Evolutionary conservation across 495 filamentous ascomycete species (phyloP).

Genomic region (Annulohypoxylon maeteangense): DNA sequence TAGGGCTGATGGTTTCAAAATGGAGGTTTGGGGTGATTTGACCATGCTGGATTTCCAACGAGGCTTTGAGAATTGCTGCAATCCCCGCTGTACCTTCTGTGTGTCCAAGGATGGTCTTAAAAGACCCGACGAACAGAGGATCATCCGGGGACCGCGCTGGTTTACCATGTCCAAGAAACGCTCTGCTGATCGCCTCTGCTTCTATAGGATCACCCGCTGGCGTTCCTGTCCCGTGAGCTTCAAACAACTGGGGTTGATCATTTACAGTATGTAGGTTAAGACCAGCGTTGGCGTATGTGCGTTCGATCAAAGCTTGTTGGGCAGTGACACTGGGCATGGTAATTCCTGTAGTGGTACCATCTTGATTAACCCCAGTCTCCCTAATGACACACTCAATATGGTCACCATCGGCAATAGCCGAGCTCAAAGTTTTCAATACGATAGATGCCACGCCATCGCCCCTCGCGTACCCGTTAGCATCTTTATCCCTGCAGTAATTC

Average conservation of each 20-base stretch:
- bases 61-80: constrained; percentile 60
- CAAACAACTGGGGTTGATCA: constrained; percentile 58
- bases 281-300: constrained; percentile 58
- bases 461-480: constrained; percentile 68
- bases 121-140: constrained; percentile 48
- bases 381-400: constrained; percentile 68
- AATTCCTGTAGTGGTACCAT: constrained; percentile 46
- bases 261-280: constrained; percentile 51
- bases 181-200: constrained; percentile 34
- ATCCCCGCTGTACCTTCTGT: constrained; percentile 48
- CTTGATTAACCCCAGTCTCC: not conserved
- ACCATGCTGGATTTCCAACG: constrained; percentile 55
- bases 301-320: constrained; percentile 62
- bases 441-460: constrained; percentile 66
- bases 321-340: constrained; percentile 61
- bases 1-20: constrained; percentile 61
- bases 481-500: constrained; percentile 59
- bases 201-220: constrained; percentile 30
- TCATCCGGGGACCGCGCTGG: not conserved
- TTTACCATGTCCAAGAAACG: not conserved
- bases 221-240: constrained; percentile 67
- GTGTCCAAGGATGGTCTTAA: constrained; percentile 57
- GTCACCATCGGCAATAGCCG: constrained; percentile 58
- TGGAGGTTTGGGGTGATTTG: constrained; percentile 66
- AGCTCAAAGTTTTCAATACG: constrained; percentile 61